Evolutionary conservation across 352 stramenopile species (phyloP).

Genomic region (Globisporangium ultimum): DNA sequence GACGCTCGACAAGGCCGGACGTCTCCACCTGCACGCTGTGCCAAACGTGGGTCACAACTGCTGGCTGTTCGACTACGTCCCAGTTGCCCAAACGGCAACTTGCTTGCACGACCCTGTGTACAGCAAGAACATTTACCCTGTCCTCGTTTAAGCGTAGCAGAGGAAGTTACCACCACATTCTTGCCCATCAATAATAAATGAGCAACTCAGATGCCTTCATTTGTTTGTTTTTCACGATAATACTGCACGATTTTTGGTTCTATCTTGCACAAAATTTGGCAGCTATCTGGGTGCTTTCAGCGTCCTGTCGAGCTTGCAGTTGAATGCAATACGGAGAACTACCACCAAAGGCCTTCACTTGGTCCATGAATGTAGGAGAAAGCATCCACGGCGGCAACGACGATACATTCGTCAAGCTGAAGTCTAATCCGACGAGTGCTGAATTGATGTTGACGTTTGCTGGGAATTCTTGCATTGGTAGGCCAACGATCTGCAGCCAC

Average conservation of each 20-base stretch:
- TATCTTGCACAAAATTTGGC: background rate
- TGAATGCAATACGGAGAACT: conserved; percentile 1
- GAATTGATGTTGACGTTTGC: background rate
- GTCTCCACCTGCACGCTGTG: conserved; percentile 18
- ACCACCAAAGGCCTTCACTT: background rate
- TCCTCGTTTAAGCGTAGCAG: background rate
- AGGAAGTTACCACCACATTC: too few species aligned
- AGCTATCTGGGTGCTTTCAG: background rate
- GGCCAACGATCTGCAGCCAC: background rate
- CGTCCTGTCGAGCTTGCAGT: conserved; percentile 1
- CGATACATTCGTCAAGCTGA: background rate
- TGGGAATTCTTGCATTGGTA: background rate
- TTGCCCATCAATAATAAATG: too few species aligned
- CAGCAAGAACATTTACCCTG: background rate
- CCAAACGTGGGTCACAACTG: conserved; percentile 24
- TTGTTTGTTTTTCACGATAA: too few species aligned
- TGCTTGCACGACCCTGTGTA: background rate
- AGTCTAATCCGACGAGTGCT: background rate
- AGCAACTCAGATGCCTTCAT: too few species aligned
- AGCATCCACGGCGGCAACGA: conserved; percentile 10
- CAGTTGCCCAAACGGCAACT: background rate
- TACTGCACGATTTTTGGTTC: too few species aligned
- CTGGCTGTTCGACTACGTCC: conserved; percentile 15
- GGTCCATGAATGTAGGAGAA: background rate
- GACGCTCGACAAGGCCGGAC: conserved; percentile 25